phyloP scores from a whole-genome alignment of 148 eudicot genomes.

The Limonium bicolor region DNA sequence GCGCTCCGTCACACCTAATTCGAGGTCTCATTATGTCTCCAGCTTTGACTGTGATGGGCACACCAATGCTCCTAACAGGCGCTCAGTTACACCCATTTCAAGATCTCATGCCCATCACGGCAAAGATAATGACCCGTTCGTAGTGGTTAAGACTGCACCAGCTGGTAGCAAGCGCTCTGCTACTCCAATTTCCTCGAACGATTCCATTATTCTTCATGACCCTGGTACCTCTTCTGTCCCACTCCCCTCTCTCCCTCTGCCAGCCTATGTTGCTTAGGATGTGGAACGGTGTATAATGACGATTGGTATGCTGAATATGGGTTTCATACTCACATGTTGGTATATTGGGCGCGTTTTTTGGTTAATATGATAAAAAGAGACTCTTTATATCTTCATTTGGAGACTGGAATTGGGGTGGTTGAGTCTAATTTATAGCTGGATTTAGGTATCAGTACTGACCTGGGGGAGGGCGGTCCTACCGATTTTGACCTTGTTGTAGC shows the following conservation, averaged over 20 bases:
- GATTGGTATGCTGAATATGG: no score
- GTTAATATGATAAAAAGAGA: no score
- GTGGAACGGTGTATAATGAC: no score
- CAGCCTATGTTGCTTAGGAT: no score
- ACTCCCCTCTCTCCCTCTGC: neutral
- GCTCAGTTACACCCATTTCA: slow-evolving; percentile 1
- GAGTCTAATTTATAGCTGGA: no score
- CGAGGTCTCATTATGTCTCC: neutral
- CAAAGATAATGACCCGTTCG: neutral
- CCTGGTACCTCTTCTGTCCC: neutral
- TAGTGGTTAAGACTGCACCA: neutral
- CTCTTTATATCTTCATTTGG: no score
- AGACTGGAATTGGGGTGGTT: no score
- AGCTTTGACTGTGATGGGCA: neutral
- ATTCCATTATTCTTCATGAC: neutral
- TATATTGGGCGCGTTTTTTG: no score
- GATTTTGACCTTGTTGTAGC: no score
- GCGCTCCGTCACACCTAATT: neutral
- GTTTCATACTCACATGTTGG: no score
- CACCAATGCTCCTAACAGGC: neutral
- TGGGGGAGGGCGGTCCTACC: no score
- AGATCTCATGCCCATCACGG: neutral
- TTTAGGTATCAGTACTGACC: no score
- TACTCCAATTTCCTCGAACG: neutral
- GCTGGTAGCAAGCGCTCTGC: slow-evolving; percentile 3